Evolutionary conservation across 352 stramenopile genomes (phyloP).

Genomic region (Phytophthora idaei): DNA sequence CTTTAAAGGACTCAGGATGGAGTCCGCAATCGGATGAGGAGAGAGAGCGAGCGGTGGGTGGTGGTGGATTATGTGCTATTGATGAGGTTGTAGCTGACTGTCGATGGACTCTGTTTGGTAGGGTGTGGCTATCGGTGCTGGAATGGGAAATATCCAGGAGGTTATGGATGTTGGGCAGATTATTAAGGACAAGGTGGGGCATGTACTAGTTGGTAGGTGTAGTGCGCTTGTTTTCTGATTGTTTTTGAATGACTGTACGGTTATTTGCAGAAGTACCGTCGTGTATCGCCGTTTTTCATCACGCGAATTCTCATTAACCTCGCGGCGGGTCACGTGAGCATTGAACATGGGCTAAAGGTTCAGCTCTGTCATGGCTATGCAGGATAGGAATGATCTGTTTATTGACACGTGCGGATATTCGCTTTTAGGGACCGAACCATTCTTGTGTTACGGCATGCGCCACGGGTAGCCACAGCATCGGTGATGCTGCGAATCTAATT

Average conservation of each 20-base stretch:
- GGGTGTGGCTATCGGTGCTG: slow-evolving; percentile 85
- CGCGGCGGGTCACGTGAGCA: slow-evolving; percentile 91
- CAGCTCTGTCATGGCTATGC: not conserved
- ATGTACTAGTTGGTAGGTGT: not conserved
- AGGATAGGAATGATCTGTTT: not conserved
- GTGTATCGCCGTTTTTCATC: slow-evolving; percentile 94
- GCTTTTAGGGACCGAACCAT: slow-evolving; percentile 94
- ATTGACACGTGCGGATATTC: not conserved
- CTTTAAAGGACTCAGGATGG: slow-evolving; percentile 80
- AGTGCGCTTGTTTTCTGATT: not conserved
- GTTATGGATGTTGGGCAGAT: slow-evolving; percentile 79
- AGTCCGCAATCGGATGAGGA: slow-evolving; percentile 65
- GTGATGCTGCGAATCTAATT: slow-evolving; percentile 93
- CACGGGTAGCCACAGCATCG: slow-evolving; percentile 96
- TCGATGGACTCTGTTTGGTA: slow-evolving; percentile 21
- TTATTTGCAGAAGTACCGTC: slow-evolving; percentile 75
- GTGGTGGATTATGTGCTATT: not conserved
- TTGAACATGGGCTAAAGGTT: slow-evolving; percentile 90
- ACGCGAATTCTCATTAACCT: slow-evolving; percentile 94
- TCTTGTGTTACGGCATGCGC: slow-evolving; percentile 97
- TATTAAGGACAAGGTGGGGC: slow-evolving; percentile 63
- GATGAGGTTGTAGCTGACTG: not conserved
- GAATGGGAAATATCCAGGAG: slow-evolving; percentile 89
- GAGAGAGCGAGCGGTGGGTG: slow-evolving; percentile 61
- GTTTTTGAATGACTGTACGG: slow-evolving; percentile 1